These are phyloP conservation scores for Neopestalotiopsis clavispora DNA, from an alignment of 2,329 filamentous ascomycete species.

Conservation along the genomic window DNA sequence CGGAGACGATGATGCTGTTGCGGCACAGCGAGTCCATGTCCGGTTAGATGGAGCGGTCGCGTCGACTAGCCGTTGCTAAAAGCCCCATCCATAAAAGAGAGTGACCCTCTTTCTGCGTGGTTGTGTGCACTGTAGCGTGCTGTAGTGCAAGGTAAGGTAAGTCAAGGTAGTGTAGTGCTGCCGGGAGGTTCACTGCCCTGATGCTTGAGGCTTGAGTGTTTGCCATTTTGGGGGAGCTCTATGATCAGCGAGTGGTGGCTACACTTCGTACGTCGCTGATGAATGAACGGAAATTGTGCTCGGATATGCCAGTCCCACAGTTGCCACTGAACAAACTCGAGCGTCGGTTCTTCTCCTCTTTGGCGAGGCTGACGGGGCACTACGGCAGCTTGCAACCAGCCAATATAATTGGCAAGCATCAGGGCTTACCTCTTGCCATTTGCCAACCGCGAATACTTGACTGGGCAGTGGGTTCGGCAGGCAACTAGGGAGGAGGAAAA, in stretches of 20 bases:
- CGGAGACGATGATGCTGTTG: conserved; percentile 2
- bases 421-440: conserved; percentile 6
- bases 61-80: not conserved
- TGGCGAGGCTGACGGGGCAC: conserved; percentile 14
- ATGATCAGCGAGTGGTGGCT: not conserved
- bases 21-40: conserved; percentile 4
- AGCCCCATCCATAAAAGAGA: not conserved
- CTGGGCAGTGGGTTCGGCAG: not conserved
- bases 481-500: not conserved
- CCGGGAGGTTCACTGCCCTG: not conserved
- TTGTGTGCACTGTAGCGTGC: not conserved
- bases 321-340: conserved; percentile 11
- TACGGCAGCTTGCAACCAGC: conserved; percentile 2
- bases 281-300: conserved; percentile 4
- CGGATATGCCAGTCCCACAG: conserved; percentile 11
- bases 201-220: not conserved
- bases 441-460: not conserved
- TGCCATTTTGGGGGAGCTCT: not conserved
- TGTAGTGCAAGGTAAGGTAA: too few relatives aligned
- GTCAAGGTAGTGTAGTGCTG: too few relatives aligned
- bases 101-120: not conserved
- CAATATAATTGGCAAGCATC: not conserved
- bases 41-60: conserved; percentile 12
- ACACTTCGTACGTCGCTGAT: not conserved
- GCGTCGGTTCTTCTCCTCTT: conserved; percentile 8